Evolutionary conservation across 306 rosid species (phyloP), one percentile per base, ranked within the genome.

Genomic region (Medicago ruthenica): DNA sequence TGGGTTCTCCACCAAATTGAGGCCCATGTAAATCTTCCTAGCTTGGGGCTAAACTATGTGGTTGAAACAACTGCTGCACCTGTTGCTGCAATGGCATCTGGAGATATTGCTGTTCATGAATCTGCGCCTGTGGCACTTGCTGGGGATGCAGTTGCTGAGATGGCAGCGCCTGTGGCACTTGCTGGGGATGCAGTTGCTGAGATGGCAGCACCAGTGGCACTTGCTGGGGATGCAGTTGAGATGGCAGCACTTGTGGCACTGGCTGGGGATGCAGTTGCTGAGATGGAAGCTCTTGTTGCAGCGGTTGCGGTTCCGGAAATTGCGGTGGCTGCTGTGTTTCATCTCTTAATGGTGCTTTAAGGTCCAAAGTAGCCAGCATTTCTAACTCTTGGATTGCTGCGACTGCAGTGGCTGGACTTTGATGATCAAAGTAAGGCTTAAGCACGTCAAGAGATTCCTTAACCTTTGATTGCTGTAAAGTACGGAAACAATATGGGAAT

Each of bases 341-440:
- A 42, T 87, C 87, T 66, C 31, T 74, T 42, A 84, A 54, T 3
- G 92, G 89, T 7, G 88, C 89, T 24, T 70, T 79, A 20, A 87
- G 62, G 73, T 90, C 95, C 86, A 89, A 31, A 22, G 88, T 58
- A 12, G 88, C 84, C 10, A 93, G 90, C 21, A 37, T 79, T 79
- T 90, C 98, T 62, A 93, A 66, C 50, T 90, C 95, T 75, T 86
- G 85, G 34, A 93, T 82, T 20, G 96, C 96, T 0, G 90, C 89
- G 51, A 86, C 36, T 10, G 87, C 87, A 37, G 68, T 63, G 37
- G 55, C 79, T 4, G 89, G 84, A 66, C 93, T 87, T 81, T 86
- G 94, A 41, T 81, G 83, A 22, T 76, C 79, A 17, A 93, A 79
- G 42, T 80, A 78, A 10, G 91, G 95, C 84, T 87, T 93, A 9